phyloP scores from a whole-genome alignment of 1,284 basidiomycete species.

The Hemileia vastatrix region DNA sequence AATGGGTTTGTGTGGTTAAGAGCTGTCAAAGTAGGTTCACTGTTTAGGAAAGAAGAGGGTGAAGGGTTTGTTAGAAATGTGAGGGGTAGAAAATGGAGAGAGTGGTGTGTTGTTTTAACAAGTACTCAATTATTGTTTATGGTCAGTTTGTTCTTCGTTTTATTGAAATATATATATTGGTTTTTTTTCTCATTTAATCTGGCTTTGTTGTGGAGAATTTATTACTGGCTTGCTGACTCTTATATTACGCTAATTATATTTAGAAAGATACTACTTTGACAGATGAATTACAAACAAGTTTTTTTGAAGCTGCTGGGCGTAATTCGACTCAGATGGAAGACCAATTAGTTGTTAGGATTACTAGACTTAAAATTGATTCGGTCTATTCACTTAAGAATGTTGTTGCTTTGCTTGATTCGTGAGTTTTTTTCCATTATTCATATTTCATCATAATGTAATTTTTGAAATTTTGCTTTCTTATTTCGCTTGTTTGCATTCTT shows the following conservation, averaged over 20 bases:
- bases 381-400: conserved; percentile 66
- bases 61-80: conserved; percentile 52
- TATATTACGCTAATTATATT: too few species aligned
- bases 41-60: conserved; percentile 58
- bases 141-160: conserved; percentile 27
- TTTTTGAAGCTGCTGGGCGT: not conserved
- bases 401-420: conserved; percentile 65
- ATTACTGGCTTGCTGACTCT: too few species aligned
- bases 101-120: conserved; percentile 76
- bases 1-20: not conserved
- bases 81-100: conserved; percentile 72
- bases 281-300: conserved; percentile 4
- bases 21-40: conserved; percentile 62
- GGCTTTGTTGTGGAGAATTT: too few species aligned
- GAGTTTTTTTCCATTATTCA: not conserved
- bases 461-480: not conserved
- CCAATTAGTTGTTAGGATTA: conserved; percentile 25
- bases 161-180: too few species aligned
- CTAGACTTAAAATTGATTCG: conserved; percentile 74
- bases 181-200: not conserved
- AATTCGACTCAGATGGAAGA: conserved; percentile 8
- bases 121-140: conserved; percentile 85
- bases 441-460: conserved; percentile 52
- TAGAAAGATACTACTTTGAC: conserved; percentile 13
- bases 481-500: not conserved